phyloP scores from a whole-genome alignment of 495 filamentous ascomycete species.

The Jackrogersella minutella region DNA sequence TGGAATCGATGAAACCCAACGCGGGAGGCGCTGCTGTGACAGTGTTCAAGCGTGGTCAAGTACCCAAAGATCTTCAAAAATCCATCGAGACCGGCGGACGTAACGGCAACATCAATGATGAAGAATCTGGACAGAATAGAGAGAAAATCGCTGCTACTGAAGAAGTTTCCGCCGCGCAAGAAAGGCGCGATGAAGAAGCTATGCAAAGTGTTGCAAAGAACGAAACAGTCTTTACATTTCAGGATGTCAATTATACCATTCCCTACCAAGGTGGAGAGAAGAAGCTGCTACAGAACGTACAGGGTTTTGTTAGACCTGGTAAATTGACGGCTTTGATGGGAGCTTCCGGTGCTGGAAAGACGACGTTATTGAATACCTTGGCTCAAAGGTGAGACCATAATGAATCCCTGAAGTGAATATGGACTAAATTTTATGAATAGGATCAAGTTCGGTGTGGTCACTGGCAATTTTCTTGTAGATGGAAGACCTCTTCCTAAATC shows the following conservation, averaged over 20 bases:
- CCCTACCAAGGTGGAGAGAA: conserved; percentile 66
- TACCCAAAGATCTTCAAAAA: conserved; percentile 34
- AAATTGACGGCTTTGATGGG: conserved; percentile 67
- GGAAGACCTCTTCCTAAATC: conserved; percentile 70
- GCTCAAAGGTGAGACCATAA: conserved; percentile 73
- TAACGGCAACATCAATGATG: conserved; percentile 22
- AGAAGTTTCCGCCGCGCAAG: conserved; percentile 7
- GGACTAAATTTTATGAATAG: conserved; percentile 18
- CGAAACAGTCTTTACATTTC: conserved; percentile 70
- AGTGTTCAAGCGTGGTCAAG: conserved; percentile 57
- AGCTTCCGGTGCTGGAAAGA: conserved; percentile 58
- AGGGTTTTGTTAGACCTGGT: conserved; percentile 76
- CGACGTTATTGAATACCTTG: conserved; percentile 64
- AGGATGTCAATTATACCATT: conserved; percentile 74
- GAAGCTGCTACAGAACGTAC: conserved; percentile 67
- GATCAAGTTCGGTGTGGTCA: conserved; percentile 45
- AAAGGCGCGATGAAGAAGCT: conserved; percentile 12
- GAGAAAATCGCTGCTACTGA: conserved; percentile 24
- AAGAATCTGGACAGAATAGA: conserved; percentile 27
- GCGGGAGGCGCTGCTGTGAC: conserved; percentile 75
- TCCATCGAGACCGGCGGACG: conserved; percentile 41
- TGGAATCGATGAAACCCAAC: conserved; percentile 75
- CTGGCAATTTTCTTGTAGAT: conserved; percentile 72
- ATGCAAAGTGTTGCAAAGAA: conserved; percentile 36
- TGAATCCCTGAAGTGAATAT: conserved; percentile 55